Base-by-base conservation (phyloP, 2,329 filamentous ascomycete species). In the Aspergillus sergii region DNA sequence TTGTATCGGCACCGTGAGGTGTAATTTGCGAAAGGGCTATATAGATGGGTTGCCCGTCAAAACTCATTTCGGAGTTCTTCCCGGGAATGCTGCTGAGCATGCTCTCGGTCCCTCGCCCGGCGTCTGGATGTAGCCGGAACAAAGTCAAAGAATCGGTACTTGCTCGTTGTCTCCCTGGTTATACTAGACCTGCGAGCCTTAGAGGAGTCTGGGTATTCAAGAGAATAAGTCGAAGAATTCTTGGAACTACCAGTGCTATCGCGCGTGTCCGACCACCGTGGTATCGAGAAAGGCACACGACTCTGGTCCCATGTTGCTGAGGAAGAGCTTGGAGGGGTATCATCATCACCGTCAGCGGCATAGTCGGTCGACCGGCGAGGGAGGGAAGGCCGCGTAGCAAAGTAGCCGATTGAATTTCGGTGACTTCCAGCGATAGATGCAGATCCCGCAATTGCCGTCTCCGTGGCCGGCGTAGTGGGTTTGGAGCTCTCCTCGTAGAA, bases 201-300 rank as follows among this genome's bases (percentile, higher is more conserved):
- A 50, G 74, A 68, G 56, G 63, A 67, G 19, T 81, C 78, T 2
- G 74, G 67, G 45, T 76, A 76, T 45, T 82, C 80, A 41, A 81
- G 71, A 5, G 79, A 80, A 61, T 82, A 80, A 0, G 78, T 81
- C 8, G 81, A 83, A 3, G 80, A 82, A 61, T 82, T 82, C 32
- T 81, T 80, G 11, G 80, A 81, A 66, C 77, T 80, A 28, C 76
- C 72, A n/a, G 77, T 78, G 68, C 78, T 78, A 41, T 80, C 77
- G 19, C 77, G 76, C 34, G 76, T 64, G 28, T 81, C 79, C 46
- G 77, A 73, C 70, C 78, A 79, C 26, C 75, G 75, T 14, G 79
- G 78, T 26, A 75, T 73, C 26, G 73, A 68, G 66, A 81, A 81
- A 2, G 77, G 76, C 43, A 81, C 75, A 23, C 79, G 76, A 11